Evolutionary conservation across 768 basidiomycete genomes (phyloP), one percentile per base, ranked within the genome.

Genomic region (Russula sp.): DNA sequence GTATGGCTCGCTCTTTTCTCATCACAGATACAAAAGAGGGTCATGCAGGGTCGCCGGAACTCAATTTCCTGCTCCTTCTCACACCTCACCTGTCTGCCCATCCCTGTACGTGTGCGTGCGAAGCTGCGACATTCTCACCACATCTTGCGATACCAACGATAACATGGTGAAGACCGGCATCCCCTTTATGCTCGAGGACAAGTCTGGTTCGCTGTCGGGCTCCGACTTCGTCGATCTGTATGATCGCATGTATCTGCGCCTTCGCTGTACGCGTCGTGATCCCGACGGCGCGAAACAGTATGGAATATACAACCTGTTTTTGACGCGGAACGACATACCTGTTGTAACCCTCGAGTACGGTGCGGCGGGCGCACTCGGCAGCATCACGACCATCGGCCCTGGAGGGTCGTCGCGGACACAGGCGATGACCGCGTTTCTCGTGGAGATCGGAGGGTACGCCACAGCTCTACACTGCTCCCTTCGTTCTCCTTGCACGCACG

Each of bases 131-230:
- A 22, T 29, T 35, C 25, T 13, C 38, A 55, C 25, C 48, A 39
- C 25, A 29, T 29, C 25, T 29, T 29, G 25, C 25, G 25, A 29
- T 29, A 29, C 25, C 25, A 29, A 32, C 7, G 13, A 67, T n/a
- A 25, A 29, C 56, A 76, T 76, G 73, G 76, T 78, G 14, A 76
- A 74, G 58, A 83, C 81, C 62, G 82, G 81, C 59, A 74, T 86
- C 67, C 82, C 84, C 42, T 81, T 75, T 71, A 79, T 87, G 66
- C 81, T 89, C 59, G 83, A 86, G 69, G 86, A 88, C 73, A 80
- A 74, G 58, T 80, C 79, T 7, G 85, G 85, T 5, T 72, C 68
- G 39, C 71, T 84, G 41, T 73, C 74, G 13, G 82, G 79, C 39
- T 80, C 84, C 4, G 79, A 83, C 20, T 88, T 84, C 68, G 69